Percentiles rank a stretch among this genome's conserved stretches.
Evolutionary conservation across 805 yeast species (phyloP).

Genomic region (Starmerella sirachaensis): DNA sequence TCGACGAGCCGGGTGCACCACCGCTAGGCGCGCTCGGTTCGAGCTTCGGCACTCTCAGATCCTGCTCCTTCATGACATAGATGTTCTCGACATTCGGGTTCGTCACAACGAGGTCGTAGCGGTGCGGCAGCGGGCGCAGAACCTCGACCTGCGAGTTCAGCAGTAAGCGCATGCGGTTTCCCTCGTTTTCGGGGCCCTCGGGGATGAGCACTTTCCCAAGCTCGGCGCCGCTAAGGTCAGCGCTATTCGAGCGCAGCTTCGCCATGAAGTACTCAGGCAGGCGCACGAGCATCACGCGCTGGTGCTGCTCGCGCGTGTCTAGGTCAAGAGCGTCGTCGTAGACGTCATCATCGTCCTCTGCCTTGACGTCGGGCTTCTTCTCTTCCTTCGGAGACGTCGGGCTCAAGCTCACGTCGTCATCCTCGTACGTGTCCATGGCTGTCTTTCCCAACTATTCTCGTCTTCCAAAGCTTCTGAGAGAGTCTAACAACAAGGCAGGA

Average conservation of each 20-base stretch:
- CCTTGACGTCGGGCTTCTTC: conserved; percentile 23
- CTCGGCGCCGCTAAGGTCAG: conserved; percentile 54
- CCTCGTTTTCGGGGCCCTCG: conserved; percentile 19
- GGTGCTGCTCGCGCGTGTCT: conserved; percentile 47
- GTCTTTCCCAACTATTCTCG: no score
- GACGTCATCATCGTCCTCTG: conserved; percentile 31
- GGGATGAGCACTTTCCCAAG: conserved; percentile 67
- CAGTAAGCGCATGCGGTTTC: conserved; percentile 28
- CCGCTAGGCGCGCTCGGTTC: no score
- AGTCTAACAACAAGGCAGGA: no score
- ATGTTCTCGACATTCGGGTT: conserved; percentile 76
- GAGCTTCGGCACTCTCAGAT: conserved; percentile 39
- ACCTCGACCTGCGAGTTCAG: conserved; percentile 30
- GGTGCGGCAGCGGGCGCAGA: conserved; percentile 57
- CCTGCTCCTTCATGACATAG: conserved; percentile 78
- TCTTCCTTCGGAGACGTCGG: conserved; percentile 25
- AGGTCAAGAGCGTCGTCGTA: conserved; percentile 65
- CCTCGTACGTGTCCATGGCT: conserved; percentile 22
- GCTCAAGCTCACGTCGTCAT: conserved; percentile 30
- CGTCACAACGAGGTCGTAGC: conserved; percentile 66
- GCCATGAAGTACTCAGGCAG: conserved; percentile 79
- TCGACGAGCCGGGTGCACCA: no score
- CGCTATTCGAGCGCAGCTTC: conserved; percentile 54
- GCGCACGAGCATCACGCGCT: conserved; percentile 85
- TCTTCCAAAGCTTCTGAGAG: no score